phyloP scores from a whole-genome alignment of 352 stramenopile genomes.

The Phytophthora meadii region DNA sequence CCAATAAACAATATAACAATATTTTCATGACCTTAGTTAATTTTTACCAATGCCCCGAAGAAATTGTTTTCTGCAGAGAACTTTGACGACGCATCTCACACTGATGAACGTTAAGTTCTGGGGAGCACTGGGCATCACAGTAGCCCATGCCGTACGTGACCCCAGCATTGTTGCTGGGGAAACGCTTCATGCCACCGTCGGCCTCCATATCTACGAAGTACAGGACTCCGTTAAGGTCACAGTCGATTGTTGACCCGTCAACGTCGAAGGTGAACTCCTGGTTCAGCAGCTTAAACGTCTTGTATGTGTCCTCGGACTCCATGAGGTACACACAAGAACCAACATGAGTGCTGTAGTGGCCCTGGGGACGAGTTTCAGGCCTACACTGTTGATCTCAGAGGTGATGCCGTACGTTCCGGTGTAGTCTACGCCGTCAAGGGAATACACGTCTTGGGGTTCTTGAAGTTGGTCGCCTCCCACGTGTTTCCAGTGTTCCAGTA shows the following conservation, averaged over 20 bases:
- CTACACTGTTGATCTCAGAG: neutral
- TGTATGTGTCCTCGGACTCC: slow-evolving; percentile 17
- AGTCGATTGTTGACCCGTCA: slow-evolving; percentile 52
- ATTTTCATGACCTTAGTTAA: too few species aligned
- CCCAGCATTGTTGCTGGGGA: slow-evolving; percentile 25
- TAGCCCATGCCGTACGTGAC: slow-evolving; percentile 30
- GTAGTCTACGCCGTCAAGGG: slow-evolving; percentile 64
- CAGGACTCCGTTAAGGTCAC: slow-evolving; percentile 62
- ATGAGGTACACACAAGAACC: too few species aligned
- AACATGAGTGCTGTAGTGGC: too few species aligned
- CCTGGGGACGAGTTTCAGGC: too few species aligned
- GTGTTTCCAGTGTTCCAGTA: slow-evolving; percentile 58
- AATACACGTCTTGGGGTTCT: slow-evolving; percentile 45
- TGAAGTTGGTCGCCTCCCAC: slow-evolving; percentile 51
- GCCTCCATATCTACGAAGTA: slow-evolving; percentile 73
- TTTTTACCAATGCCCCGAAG: too few species aligned
- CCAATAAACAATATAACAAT: too few species aligned
- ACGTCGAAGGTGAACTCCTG: slow-evolving; percentile 73
- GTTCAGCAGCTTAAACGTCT: slow-evolving; percentile 63
- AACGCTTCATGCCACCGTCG: slow-evolving; percentile 45
- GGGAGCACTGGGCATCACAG: slow-evolving; percentile 65
- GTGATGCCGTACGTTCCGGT: slow-evolving; percentile 52
- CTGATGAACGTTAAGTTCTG: slow-evolving; percentile 68
- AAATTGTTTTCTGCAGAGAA: too few species aligned
- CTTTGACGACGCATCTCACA: too few species aligned